Conservation (phyloP, 805 yeast species). For the Candida tallmaniae region DNA sequence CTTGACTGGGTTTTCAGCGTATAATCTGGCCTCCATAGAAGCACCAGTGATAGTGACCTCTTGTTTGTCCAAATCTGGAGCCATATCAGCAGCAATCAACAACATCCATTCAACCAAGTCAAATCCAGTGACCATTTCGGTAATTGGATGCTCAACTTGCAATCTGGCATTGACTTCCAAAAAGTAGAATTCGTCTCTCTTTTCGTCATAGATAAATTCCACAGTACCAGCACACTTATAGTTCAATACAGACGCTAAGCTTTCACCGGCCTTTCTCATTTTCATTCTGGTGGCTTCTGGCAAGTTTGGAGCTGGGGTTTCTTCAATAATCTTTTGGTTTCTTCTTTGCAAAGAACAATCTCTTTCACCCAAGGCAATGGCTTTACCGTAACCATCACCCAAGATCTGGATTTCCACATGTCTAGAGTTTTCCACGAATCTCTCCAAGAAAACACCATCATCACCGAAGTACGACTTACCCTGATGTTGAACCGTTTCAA, state of each 20-base stretch:
- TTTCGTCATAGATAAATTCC: constrained; percentile 87
- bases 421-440: constrained; percentile 91
- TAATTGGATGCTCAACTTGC: constrained; percentile 97
- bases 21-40: constrained; percentile 93
- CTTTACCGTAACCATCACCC: constrained; percentile 93
- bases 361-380: constrained; percentile 93
- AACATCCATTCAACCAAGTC: constrained; percentile 98
- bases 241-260: constrained; percentile 73
- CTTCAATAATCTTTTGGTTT: constrained; percentile 94
- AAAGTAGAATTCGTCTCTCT: constrained; percentile 85
- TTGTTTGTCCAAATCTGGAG: constrained; percentile 66
- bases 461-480: constrained; percentile 93
- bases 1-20: constrained; percentile 95
- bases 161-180: constrained; percentile 94
- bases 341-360: constrained; percentile 97
- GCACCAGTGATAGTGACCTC: constrained; percentile 70
- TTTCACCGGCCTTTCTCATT: constrained; percentile 83
- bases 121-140: constrained; percentile 91
- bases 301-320: constrained; percentile 94
- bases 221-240: constrained; percentile 98
- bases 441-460: constrained; percentile 90
- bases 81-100: constrained; percentile 79
- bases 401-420: constrained; percentile 96
- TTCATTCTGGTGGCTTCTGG: constrained; percentile 71
- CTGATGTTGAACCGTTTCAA: constrained; percentile 88